phyloP scores from a whole-genome alignment of 306 rosid species.

The Rosa rugosa region DNA sequence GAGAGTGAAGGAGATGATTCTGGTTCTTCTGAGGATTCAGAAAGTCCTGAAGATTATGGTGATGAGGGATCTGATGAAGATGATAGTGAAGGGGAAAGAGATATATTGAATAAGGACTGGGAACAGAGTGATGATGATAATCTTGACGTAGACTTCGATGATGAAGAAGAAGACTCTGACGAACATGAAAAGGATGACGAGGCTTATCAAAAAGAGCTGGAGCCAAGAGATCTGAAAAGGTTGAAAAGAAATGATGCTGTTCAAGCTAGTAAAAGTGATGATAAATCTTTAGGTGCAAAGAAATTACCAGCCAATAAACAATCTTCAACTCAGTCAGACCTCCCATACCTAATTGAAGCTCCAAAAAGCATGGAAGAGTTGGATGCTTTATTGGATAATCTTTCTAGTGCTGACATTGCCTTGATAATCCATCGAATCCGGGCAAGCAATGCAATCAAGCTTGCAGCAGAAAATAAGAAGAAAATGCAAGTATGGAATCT shows the following conservation, averaged over 20 bases:
- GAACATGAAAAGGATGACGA: conserved; percentile 28
- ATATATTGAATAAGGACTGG: conserved; percentile 72
- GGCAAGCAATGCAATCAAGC: conserved; percentile 76
- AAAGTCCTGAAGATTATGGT: conserved; percentile 47
- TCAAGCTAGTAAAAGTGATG: conserved; percentile 36
- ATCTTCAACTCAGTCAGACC: conserved; percentile 41
- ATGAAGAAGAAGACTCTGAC: conserved; percentile 38
- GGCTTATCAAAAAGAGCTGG: conserved; percentile 29
- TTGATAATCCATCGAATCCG: conserved; percentile 79
- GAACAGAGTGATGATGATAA: conserved; percentile 92
- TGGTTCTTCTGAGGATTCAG: conserved; percentile 54
- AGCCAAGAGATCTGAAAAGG: conserved; percentile 21
- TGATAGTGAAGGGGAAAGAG: conserved; percentile 28
- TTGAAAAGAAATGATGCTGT: conserved; percentile 29
- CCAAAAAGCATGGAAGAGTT: conserved; percentile 76
- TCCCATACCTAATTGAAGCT: conserved; percentile 89
- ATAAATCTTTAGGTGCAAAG: conserved; percentile 39
- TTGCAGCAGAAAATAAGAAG: conserved; percentile 82
- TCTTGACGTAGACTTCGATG: conserved; percentile 46
- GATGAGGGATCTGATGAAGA: conserved; percentile 58
- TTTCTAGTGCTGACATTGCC: conserved; percentile 55
- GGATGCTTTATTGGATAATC: conserved; percentile 47
- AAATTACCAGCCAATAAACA: conserved; percentile 40
- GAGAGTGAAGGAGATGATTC: conserved; percentile 58
- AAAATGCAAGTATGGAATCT: conserved; percentile 73